Percentiles rank a stretch among this genome's conserved stretches.
phyloP scores from a whole-genome alignment of 1,284 basidiomycete genomes.

The Cutaneotrichosporon dermatis region DNA sequence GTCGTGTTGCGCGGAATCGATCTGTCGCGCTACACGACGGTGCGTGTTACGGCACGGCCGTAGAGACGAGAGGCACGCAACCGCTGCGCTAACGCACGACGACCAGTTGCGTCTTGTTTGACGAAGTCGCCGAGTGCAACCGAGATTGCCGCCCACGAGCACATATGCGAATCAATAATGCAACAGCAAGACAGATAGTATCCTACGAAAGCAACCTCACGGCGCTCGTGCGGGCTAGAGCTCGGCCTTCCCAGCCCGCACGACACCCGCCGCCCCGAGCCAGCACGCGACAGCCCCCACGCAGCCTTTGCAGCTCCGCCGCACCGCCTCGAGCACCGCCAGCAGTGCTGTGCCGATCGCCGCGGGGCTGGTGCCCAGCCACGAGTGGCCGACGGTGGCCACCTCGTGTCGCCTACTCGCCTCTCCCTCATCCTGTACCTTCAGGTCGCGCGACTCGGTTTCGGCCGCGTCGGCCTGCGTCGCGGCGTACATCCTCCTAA shows the following conservation, averaged over 20 bases:
- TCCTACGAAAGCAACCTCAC: background rate
- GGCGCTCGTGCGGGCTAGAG: conserved; percentile 1
- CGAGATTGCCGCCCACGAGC: no score
- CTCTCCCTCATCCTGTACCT: background rate
- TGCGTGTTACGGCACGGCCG: no score
- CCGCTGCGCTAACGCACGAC: background rate
- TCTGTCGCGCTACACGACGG: background rate
- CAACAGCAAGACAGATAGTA: background rate
- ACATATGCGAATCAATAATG: no score
- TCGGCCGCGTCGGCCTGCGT: conserved; percentile 34
- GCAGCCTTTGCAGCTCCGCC: conserved; percentile 23
- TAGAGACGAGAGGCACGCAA: background rate
- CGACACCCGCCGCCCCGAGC: background rate
- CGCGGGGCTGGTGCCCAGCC: background rate
- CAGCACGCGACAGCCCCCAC: conserved; percentile 10
- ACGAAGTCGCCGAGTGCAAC: no score
- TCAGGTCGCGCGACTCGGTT: conserved; percentile 3
- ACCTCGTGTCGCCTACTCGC: background rate
- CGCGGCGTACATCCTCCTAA: conserved; percentile 73
- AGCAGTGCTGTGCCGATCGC: conserved; percentile 9
- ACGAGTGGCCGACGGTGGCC: background rate
- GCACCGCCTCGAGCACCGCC: conserved; percentile 16
- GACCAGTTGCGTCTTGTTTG: no score
- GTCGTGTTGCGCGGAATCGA: background rate
- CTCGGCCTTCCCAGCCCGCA: conserved; percentile 7